Conservation (phyloP, 2,329 filamentous ascomycete species). For the Monosporascus sp. region DNA sequence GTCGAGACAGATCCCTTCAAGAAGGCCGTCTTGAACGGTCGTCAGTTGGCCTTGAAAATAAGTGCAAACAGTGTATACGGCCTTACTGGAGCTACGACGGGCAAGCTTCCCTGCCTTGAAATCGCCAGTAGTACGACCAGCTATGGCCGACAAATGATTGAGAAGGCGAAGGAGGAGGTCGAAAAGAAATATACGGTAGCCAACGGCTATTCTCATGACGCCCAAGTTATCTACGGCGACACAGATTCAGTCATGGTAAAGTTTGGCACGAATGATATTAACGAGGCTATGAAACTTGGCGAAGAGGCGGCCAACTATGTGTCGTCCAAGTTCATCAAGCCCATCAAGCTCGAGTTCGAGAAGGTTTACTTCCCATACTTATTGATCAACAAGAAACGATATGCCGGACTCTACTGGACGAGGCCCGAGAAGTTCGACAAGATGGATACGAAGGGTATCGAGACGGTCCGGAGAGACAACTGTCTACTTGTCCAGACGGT, state of each 20-base stretch:
- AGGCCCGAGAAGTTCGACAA: slow-evolving; percentile 93
- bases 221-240: slow-evolving; percentile 96
- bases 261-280: slow-evolving; percentile 83
- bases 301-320: slow-evolving; percentile 86
- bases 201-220: slow-evolving; percentile 91
- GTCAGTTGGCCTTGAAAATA: slow-evolving; percentile 91
- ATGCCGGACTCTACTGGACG: slow-evolving; percentile 97
- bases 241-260: slow-evolving; percentile 99
- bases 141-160: slow-evolving; percentile 98
- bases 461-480: slow-evolving; percentile 95
- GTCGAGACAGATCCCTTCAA: slow-evolving; percentile 93
- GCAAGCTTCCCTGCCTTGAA: slow-evolving; percentile 88
- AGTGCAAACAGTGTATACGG: slow-evolving; percentile 98
- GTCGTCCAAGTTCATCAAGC: slow-evolving; percentile 87
- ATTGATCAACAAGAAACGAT: slow-evolving; percentile 99
- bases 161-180: slow-evolving; percentile 94
- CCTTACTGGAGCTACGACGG: slow-evolving; percentile 90
- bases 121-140: slow-evolving; percentile 97
- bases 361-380: slow-evolving; percentile 98
- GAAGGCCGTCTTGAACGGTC: slow-evolving; percentile 94
- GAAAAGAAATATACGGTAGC: slow-evolving; percentile 84
- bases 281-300: slow-evolving; percentile 90
- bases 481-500: slow-evolving; percentile 93
- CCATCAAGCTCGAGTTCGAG: slow-evolving; percentile 98
- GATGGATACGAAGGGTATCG: slow-evolving; percentile 99